Base-by-base conservation (phyloP, 495 filamentous ascomycete genomes). In the Acidiella bohemica region DNA sequence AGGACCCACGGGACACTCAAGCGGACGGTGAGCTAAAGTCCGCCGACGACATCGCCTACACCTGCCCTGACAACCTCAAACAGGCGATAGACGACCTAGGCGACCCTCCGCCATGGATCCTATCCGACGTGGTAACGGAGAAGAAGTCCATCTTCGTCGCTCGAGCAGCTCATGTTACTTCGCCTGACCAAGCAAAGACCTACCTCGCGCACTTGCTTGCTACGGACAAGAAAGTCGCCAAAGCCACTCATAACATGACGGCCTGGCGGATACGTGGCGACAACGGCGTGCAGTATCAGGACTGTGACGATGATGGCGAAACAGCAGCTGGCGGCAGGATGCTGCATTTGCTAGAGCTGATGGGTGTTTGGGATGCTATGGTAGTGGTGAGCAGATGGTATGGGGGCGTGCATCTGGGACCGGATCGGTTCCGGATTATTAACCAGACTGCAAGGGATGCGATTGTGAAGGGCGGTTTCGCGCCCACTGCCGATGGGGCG, bases 351-450 rank as follows among this genome's bases (percentile, higher is more conserved):
- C 76, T 97, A 76, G 83, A 93, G 66, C 55, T 88, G 50, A 96
- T 95, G 86, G 81, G 85, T 59, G 72, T 92, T 7, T 93, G 84
- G 83, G 73, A 90, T 59, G 74, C 80, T 6, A 75, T 95, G 57
- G 85, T 96, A 1, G 80, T 97, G n/a, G 90, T 97, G 13, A 84
- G 80, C 25, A 61, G 90, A 36, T 97, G 90, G 90, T 96, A 92
- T 63, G 90, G 90, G 0, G 90, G 90, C 0, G 68, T 88, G 29
- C 77, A 82, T 42, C 58, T 97, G 17, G 90, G 90, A 0, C 86
- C 87, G 33, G 78, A 85, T 53, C 64, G 90, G 42, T 97, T 97
- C 58, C 72, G 84, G 22, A 65, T 93, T 18, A 95, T 97, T 47
- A 92, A 90, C 53, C 68, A 70, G 39, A 83, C 73, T 14, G 90